phyloP scores from a whole-genome alignment of 2,329 filamentous ascomycete species.

The Fusarium phyllophilum region DNA sequence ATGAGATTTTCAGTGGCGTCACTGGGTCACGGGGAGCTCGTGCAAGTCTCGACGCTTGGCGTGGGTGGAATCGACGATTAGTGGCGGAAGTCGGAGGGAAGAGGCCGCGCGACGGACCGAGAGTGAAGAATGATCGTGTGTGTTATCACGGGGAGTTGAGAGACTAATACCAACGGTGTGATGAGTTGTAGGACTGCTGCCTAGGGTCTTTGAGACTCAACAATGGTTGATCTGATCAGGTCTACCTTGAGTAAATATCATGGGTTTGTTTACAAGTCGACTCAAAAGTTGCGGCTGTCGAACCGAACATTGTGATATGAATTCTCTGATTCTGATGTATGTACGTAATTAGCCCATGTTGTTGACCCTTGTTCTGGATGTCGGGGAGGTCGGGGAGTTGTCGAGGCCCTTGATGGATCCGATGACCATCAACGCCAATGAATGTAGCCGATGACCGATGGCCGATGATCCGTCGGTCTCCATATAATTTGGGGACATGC shows the following conservation, averaged over 20 bases:
- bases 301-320: background rate
- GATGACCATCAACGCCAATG: slow-evolving; percentile 22
- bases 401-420: slow-evolving; percentile 20
- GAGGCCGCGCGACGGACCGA: slow-evolving; percentile 27
- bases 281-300: background rate
- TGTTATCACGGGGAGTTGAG: slow-evolving; percentile 15
- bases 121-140: background rate
- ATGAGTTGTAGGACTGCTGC: background rate
- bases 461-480: slow-evolving; percentile 18
- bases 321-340: background rate
- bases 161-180: background rate
- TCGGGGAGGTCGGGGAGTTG: slow-evolving; percentile 41
- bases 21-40: slow-evolving; percentile 37
- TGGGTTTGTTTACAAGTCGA: no score
- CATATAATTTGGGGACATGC: slow-evolving; percentile 9
- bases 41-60: slow-evolving; percentile 11
- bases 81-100: slow-evolving; percentile 33
- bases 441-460: slow-evolving; percentile 34
- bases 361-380: slow-evolving; percentile 15
- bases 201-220: no score
- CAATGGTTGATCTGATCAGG: rapidly evolving
- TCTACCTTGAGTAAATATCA: background rate
- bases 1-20: slow-evolving; percentile 24
- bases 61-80: slow-evolving; percentile 4
- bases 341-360: slow-evolving; percentile 17